A percentile compares a stretch with the other conserved stretches of the same genome.
Conservation (phyloP, 805 yeast species). For the Torulaspora microellipsoides region DNA sequence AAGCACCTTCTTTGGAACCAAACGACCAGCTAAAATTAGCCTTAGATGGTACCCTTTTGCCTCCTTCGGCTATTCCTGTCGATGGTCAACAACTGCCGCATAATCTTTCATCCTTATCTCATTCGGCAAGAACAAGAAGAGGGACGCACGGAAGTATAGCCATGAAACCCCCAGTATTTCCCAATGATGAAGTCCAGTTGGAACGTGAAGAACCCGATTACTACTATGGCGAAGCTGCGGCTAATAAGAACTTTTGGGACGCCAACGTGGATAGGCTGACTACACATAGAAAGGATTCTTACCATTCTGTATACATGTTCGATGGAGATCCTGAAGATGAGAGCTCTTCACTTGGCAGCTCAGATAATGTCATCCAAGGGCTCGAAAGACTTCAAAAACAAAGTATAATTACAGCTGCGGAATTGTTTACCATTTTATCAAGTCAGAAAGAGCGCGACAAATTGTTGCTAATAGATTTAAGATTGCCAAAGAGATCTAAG, state of each 20-base stretch:
- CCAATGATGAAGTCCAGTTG: neutral
- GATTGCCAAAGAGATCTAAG: constrained; percentile 34
- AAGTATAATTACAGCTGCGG: constrained; percentile 45
- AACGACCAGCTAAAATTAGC: constrained; percentile 38
- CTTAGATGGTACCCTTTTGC: constrained; percentile 8
- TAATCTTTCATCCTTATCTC: constrained; percentile 3
- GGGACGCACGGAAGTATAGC: constrained; percentile 3
- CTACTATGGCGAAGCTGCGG: neutral
- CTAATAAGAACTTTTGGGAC: constrained; percentile 7
- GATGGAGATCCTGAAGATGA: constrained; percentile 26
- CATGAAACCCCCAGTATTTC: neutral
- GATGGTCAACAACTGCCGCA: constrained; percentile 9
- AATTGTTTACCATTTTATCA: constrained; percentile 42
- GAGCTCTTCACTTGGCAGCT: constrained; percentile 5
- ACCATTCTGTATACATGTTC: constrained; percentile 39
- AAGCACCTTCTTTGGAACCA: constrained; percentile 38
- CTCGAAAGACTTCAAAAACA: constrained; percentile 40
- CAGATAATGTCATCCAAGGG: constrained; percentile 24
- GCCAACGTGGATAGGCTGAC: constrained; percentile 14
- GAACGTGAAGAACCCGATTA: neutral
- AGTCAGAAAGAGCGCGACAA: constrained; percentile 42
- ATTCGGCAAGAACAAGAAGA: neutral
- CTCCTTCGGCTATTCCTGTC: constrained; percentile 7
- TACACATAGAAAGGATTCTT: constrained; percentile 38
- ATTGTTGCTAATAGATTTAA: constrained; percentile 39